Evolutionary conservation across 2,329 filamentous ascomycete species (phyloP).

Genomic region (Xylaria polymorpha): DNA sequence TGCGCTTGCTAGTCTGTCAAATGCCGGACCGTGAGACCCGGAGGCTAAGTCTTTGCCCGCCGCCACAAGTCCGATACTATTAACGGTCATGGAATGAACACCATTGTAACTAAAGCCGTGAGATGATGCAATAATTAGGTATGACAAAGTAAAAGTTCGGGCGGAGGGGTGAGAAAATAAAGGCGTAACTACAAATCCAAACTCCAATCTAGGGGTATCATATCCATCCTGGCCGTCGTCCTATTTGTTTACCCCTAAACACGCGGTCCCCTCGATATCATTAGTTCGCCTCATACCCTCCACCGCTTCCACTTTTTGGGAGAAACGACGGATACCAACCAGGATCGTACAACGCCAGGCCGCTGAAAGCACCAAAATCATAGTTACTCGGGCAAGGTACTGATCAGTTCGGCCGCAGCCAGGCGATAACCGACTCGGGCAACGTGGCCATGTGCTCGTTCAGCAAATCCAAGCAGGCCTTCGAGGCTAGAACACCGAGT

Average conservation of each 20-base stretch:
- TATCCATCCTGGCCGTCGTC: slow-evolving; percentile 42
- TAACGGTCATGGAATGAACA: neutral
- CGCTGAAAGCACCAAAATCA: slow-evolving; percentile 8
- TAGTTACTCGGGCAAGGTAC: neutral
- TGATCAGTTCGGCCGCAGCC: slow-evolving; percentile 34
- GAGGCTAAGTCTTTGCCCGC: neutral
- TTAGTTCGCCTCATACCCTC: slow-evolving; percentile 15
- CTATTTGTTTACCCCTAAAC: slow-evolving; percentile 21
- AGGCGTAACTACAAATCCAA: slow-evolving; percentile 22
- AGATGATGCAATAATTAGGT: slow-evolving; percentile 7
- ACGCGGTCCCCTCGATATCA: neutral
- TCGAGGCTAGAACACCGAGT: slow-evolving; percentile 46
- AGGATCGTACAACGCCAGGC: slow-evolving; percentile 15
- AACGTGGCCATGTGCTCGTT: slow-evolving; percentile 50
- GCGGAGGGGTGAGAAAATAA: neutral
- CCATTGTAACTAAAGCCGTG: neutral
- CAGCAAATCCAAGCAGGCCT: slow-evolving; percentile 49
- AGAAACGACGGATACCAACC: neutral
- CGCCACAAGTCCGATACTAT: neutral
- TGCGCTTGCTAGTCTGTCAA: slow-evolving; percentile 51
- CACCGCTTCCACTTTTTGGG: neutral
- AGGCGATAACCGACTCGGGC: slow-evolving; percentile 43
- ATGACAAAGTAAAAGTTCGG: neutral
- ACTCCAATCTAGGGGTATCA: slow-evolving; percentile 47
- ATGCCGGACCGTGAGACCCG: slow-evolving; percentile 27